phyloP scores from a whole-genome alignment of 495 filamentous ascomycete species.

The Penicillium maclennaniae region DNA sequence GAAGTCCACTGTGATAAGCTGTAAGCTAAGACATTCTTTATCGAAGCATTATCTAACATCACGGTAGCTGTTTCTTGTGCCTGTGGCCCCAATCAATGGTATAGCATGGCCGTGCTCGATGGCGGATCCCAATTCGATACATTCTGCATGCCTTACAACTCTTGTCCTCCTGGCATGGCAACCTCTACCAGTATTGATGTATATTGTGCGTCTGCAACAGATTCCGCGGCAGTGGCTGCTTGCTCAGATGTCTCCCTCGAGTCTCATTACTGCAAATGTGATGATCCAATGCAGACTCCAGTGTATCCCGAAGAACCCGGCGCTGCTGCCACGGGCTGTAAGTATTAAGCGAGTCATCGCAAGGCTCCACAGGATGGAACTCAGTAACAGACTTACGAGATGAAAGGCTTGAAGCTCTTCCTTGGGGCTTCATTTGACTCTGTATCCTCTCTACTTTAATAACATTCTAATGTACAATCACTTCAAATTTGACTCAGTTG shows the following conservation, averaged over 20 bases:
- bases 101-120: conserved; percentile 15
- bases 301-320: conserved; percentile 18
- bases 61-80: conserved; percentile 21
- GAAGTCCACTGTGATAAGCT: conserved; percentile 14
- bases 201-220: conserved; percentile 21
- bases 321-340: conserved; percentile 18
- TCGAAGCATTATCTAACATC: not conserved
- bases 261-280: conserved; percentile 14
- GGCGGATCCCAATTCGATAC: conserved; percentile 11
- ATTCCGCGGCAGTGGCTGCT: not conserved
- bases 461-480: too few species aligned
- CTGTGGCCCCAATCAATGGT: conserved; percentile 23
- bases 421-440: not conserved
- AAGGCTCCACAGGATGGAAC: not conserved
- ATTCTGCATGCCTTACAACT: conserved; percentile 26
- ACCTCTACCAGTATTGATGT: conserved; percentile 11
- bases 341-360: not conserved
- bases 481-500: too few species aligned
- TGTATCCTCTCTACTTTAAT: not conserved
- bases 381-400: not conserved
- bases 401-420: not conserved
- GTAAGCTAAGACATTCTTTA: conserved; percentile 4
- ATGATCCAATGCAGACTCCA: conserved; percentile 9
- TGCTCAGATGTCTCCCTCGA: conserved; percentile 8
- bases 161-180: conserved; percentile 22